Percentiles rank a stretch among this genome's conserved stretches.
Conservation (phyloP, 495 filamentous ascomycete species). For the Hypoxylon perforatum region DNA sequence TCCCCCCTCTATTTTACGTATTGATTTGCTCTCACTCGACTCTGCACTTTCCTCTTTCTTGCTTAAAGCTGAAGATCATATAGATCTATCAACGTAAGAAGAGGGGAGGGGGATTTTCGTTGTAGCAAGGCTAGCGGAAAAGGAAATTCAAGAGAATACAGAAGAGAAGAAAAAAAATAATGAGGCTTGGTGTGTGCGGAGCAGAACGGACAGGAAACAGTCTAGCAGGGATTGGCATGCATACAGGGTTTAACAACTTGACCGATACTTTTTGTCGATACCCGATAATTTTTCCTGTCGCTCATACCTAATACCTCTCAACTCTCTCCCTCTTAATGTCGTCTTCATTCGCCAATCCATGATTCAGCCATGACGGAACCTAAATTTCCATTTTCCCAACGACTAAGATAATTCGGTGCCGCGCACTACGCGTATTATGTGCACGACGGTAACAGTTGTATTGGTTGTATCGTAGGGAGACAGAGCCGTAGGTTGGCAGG, state of each 20-base stretch:
- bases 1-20: not conserved
- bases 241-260: slow-evolving; percentile 18
- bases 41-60: not conserved
- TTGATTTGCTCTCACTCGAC: slow-evolving; percentile 1
- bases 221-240: slow-evolving; percentile 36
- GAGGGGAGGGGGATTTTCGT: slow-evolving; percentile 3
- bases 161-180: slow-evolving; percentile 37
- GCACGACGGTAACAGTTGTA: slow-evolving; percentile 21
- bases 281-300: slow-evolving; percentile 12
- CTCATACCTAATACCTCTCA: slow-evolving; percentile 1
- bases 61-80: slow-evolving; percentile 5
- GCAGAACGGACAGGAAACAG: slow-evolving; percentile 35
- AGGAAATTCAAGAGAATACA: slow-evolving; percentile 20
- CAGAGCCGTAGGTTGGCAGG: slow-evolving; percentile 20
- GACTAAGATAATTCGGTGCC: slow-evolving; percentile 16
- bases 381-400: not conserved
- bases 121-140: slow-evolving; percentile 19
- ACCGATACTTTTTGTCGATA: slow-evolving; percentile 36
- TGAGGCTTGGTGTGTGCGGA: slow-evolving; percentile 35
- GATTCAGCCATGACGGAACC: slow-evolving; percentile 11
- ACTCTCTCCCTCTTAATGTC: slow-evolving; percentile 1
- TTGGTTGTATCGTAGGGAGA: too few relatives aligned
- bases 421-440: slow-evolving; percentile 25
- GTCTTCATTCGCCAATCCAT: slow-evolving; percentile 21
- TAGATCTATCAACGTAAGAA: slow-evolving; percentile 11